Evolutionary conservation across 2,329 filamentous ascomycete genomes (phyloP), one percentile per base, ranked within the genome.

Genomic region (Juglanconis oblonga): DNA sequence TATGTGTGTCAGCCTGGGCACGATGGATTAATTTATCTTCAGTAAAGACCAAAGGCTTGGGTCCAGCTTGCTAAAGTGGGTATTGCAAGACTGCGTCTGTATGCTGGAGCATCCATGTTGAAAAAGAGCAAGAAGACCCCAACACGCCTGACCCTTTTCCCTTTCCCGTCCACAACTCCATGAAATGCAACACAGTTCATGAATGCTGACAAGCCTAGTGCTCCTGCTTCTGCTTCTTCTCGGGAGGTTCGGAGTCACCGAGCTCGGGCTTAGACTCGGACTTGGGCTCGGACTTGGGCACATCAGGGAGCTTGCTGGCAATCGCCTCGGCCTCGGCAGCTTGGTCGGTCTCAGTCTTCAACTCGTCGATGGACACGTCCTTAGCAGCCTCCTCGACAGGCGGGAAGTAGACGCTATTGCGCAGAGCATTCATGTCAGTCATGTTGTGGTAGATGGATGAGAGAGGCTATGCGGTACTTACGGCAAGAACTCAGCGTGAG

Each of bases 401-500:
- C 5, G 71, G 71, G 53, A 73, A 71, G 61, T 67, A 69, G 0
- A 67, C 52, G 9, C 71, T 73, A 9, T 9, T 24, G 17, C 17
- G 32, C 44, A 29, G 33, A 1, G 8, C 40, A 31, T 3, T 24
- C 14, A 11, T n/a, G 47, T 62, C 10, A 62, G 44, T 32, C 17
- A 33, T 11, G 5, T 1, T 3, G n/a, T 10, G 4, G 29, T 24
- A 5, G 14, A 14, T 7, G 1, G 6, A 2, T 8, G 13, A 4
- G 3, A 2, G 5, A 9, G 5, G 11, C 10, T 3, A 5, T 36
- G 9, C 5, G 2, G 5, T 1, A 84, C 89, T 80, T 75, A 96
- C 92, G 93, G 90, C 10, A 97, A 74, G 40, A 80, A 75, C 31
- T 82, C 67, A 55, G 87, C 79, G 72, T 98, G 98, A 0, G 89